These are phyloP conservation scores for Monilinia fructigena DNA, from an alignment of 2,329 filamentous ascomycete genomes.

Conservation along the genomic window DNA sequence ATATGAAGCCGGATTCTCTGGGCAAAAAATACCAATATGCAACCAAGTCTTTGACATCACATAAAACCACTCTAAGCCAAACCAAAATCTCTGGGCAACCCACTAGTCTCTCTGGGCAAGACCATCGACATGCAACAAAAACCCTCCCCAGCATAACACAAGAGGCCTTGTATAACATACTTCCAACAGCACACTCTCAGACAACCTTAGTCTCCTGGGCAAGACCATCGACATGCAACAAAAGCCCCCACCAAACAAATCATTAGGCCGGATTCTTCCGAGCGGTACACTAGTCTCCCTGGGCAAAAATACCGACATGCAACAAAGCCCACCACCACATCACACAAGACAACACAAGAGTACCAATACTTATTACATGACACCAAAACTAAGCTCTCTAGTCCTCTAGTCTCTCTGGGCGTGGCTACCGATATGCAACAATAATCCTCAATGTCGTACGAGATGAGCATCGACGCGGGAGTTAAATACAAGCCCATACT, in stretches of 20 bases:
- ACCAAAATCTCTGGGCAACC: not conserved
- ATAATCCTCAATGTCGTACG: no score
- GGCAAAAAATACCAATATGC: not conserved
- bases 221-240: not conserved
- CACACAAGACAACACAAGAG: constrained; percentile 44
- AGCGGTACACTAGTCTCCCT: not conserved
- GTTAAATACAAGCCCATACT: no score
- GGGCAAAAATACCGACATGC: not conserved
- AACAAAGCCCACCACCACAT: not conserved
- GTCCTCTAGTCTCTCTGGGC: no score
- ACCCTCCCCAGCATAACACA: no score
- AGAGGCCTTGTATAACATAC: no score
- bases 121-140: not conserved
- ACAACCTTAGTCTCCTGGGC: not conserved
- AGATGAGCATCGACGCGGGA: no score
- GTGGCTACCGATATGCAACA: no score
- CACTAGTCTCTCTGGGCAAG: not conserved
- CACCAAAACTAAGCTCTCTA: no score
- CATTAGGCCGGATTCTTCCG: not conserved
- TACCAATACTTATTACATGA: no score
- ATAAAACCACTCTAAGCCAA: not conserved
- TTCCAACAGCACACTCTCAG: no score
- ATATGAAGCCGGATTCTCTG: no score
- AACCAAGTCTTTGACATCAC: not conserved
- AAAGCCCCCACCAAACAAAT: not conserved